Percentiles rank a stretch among this genome's conserved stretches.
phyloP scores from a whole-genome alignment of 345 rosid genomes.

The Kernera saxatilis region DNA sequence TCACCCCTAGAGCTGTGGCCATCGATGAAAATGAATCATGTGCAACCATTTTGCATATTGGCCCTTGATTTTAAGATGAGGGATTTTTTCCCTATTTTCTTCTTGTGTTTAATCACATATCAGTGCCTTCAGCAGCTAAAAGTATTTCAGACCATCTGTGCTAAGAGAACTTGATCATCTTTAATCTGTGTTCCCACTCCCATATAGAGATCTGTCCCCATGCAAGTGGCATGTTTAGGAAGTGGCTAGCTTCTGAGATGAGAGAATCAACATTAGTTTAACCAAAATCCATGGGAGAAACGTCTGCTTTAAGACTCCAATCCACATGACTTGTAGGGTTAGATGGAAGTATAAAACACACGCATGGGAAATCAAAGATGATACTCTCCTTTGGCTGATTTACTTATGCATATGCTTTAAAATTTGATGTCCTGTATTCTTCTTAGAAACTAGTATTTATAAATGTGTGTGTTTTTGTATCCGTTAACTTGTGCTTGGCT shows the following conservation, averaged over 20 bases:
- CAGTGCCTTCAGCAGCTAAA: not conserved
- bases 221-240: not conserved
- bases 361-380: not conserved
- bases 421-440: not conserved
- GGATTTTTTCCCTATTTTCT: not conserved
- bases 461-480: not conserved
- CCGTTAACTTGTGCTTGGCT: not conserved
- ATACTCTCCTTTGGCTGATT: not conserved
- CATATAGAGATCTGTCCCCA: not conserved
- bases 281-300: not conserved
- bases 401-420: not conserved
- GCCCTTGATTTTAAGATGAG: not conserved
- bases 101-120: not conserved
- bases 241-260: not conserved
- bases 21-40: not conserved
- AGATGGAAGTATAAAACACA: not conserved
- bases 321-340: not conserved
- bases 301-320: not conserved
- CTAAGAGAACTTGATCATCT: not conserved
- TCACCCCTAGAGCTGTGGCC: not conserved
- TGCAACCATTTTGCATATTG: not conserved
- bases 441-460: not conserved
- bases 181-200: not conserved
- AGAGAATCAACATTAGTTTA: not conserved
- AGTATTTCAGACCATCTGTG: not conserved